phyloP scores from a whole-genome alignment of 2,329 filamentous ascomycete species.

The Fusarium equiseti region DNA sequence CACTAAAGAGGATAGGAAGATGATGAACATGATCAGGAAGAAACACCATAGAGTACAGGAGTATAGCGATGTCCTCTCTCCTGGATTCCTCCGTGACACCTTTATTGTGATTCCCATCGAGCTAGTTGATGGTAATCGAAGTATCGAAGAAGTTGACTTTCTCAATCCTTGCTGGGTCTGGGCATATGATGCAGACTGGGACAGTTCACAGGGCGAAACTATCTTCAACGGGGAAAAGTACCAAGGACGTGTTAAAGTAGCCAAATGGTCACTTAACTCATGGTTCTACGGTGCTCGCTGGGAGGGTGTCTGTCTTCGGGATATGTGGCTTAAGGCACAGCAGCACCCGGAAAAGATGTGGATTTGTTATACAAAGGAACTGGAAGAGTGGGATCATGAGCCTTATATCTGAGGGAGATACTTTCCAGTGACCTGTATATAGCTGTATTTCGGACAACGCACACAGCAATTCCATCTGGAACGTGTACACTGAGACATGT shows the following conservation, averaged over 20 bases:
- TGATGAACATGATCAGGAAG: neutral
- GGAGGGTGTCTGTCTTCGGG: conserved; percentile 22
- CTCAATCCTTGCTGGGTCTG: conserved; percentile 33
- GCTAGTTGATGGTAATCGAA: conserved; percentile 7
- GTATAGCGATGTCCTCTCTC: neutral
- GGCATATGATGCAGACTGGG: conserved; percentile 42
- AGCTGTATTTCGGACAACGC: too few relatives aligned
- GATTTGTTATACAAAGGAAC: neutral
- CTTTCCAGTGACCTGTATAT: too few relatives aligned
- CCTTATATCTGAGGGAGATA: conserved; percentile 1
- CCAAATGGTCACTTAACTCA: conserved; percentile 6
- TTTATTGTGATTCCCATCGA: conserved; percentile 32
- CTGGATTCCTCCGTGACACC: conserved; percentile 25
- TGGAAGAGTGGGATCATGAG: conserved; percentile 25
- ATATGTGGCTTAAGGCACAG: neutral
- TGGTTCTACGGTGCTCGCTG: conserved; percentile 42
- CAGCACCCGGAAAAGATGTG: neutral
- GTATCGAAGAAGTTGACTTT: neutral
- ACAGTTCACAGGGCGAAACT: conserved; percentile 5
- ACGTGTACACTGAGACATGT: too few relatives aligned
- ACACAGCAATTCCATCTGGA: rapidly evolving
- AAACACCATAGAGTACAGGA: neutral
- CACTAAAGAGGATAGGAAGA: neutral
- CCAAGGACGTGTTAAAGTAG: conserved; percentile 30
- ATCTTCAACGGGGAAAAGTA: conserved; percentile 20